Evolutionary conservation across 208 protist species (phyloP).

Genomic region (Naegleria lovaniensis): DNA sequence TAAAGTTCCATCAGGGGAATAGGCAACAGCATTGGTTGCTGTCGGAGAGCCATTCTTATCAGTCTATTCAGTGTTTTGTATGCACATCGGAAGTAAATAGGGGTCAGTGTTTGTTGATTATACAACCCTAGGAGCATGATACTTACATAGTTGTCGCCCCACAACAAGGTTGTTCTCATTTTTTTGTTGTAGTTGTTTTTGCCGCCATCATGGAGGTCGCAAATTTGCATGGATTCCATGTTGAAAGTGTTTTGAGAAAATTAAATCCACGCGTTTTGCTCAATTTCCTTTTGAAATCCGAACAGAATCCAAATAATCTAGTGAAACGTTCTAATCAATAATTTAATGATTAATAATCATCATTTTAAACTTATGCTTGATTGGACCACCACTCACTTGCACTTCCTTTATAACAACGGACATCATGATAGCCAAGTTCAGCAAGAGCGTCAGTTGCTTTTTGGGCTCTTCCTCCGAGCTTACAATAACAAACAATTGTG

Average conservation of each 20-base stretch:
- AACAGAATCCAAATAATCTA: no score
- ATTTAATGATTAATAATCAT: no score
- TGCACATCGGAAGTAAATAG: no score
- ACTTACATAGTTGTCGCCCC: not conserved
- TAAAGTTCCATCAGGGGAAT: slow-evolving; percentile 73
- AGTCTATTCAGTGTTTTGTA: not conserved
- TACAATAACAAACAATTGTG: slow-evolving; percentile 8
- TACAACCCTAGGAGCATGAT: slow-evolving; percentile 19
- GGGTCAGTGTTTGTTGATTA: slow-evolving; percentile 26
- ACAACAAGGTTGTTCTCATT: not conserved
- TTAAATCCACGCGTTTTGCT: no score
- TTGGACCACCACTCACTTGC: not conserved
- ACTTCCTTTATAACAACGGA: not conserved
- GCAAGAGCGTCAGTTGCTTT: not conserved
- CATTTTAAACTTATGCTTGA: no score
- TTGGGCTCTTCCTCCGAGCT: not conserved
- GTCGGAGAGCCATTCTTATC: slow-evolving; percentile 33
- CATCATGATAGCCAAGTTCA: not conserved
- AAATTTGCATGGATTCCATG: no score
- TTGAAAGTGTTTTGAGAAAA: no score
- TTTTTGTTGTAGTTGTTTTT: not conserved
- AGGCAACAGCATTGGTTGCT: slow-evolving; percentile 67
- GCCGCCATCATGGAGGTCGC: not conserved
- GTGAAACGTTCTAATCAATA: no score
- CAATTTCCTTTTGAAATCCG: no score